Evolutionary conservation across 2,329 filamentous ascomycete species (phyloP), one percentile per base, ranked within the genome.

Genomic region (Cytospora paraplurivora): DNA sequence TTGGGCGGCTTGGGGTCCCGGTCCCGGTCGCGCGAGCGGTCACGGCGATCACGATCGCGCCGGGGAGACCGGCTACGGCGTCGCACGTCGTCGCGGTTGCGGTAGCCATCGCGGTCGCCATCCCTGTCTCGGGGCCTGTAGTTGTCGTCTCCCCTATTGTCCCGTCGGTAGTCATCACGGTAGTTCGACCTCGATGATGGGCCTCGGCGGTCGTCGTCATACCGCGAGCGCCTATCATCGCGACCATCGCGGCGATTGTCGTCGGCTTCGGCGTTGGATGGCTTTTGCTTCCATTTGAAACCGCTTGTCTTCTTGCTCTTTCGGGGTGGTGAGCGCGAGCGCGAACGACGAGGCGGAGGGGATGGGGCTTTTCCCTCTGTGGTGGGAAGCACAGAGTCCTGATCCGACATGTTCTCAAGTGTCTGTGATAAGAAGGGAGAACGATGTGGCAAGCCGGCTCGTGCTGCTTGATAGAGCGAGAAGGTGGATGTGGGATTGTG

Each of bases 261-360:
- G 64, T 69, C 66, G 47, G 66, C 57, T 33, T 69, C 62, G 41
- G 62, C 52, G 56, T 51, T 54, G 34, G 65, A 62, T 44, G 64
- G 47, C 63, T 72, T 72, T 6, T 72, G 69, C 60, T 74, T 74
- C 72, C 72, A 74, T 38, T 67, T 67, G 65, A 74, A 73, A 17
- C 70, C 70, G 54, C 71, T 67, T 21, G 60, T 59, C 35, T 61
- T 66, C 41, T 64, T 66, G 55, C 27, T 44, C 57, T 59, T 63
- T 52, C 56, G 64, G 17, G 58, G 41, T 11, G 52, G 56, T 15
- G 59, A 54, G 12, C 62, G 54, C 21, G 63, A 62, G 37, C 63
- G 61, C 33, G 63, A 57, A 49, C 54, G 53, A 19, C 58, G 49
- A 13, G 53, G 0, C 8, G 44, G 44, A 19, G 49, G 51, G 27